These are phyloP conservation scores for Trypanosoma theileri DNA, from an alignment of 208 protist species.

Conservation along the genomic window DNA sequence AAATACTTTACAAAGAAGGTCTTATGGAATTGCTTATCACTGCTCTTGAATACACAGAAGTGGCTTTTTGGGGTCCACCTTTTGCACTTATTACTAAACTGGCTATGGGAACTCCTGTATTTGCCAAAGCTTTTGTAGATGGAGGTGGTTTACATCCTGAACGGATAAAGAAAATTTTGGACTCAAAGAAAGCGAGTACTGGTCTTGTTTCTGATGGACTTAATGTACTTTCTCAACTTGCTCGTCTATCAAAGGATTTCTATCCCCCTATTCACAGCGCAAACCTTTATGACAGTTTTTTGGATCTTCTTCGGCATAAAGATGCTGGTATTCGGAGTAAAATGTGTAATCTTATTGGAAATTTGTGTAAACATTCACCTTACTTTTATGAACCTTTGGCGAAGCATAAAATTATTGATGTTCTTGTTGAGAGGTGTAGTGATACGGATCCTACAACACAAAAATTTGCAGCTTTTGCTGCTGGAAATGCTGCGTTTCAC, in stretches of 20 bases:
- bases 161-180: slow-evolving; percentile 72
- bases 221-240: slow-evolving; percentile 91
- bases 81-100: slow-evolving; percentile 86
- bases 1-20: slow-evolving; percentile 73
- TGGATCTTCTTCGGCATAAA: slow-evolving; percentile 58
- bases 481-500: slow-evolving; percentile 95
- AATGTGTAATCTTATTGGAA: slow-evolving; percentile 94
- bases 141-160: slow-evolving; percentile 76
- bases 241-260: slow-evolving; percentile 81
- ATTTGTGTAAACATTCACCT: slow-evolving; percentile 93
- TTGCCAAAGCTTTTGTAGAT: slow-evolving; percentile 86
- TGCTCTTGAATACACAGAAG: slow-evolving; percentile 80
- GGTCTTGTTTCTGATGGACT: slow-evolving; percentile 85
- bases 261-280: slow-evolving; percentile 86
- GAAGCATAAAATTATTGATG: slow-evolving; percentile 64
- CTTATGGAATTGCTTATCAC: slow-evolving; percentile 79
- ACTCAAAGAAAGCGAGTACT: slow-evolving; percentile 67
- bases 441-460: slow-evolving; percentile 85
- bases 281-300: slow-evolving; percentile 72
- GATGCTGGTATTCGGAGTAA: slow-evolving; percentile 88
- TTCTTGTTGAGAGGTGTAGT: slow-evolving; percentile 80
- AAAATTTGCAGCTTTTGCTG: slow-evolving; percentile 95
- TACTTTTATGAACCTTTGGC: slow-evolving; percentile 91
- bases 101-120: slow-evolving; percentile 66
- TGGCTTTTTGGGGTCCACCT: slow-evolving; percentile 77